A percentile compares a stretch with the other conserved stretches of the same genome.
Evolutionary conservation across 352 stramenopile species (phyloP).

Genomic region (Globisporangium iwayamae): DNA sequence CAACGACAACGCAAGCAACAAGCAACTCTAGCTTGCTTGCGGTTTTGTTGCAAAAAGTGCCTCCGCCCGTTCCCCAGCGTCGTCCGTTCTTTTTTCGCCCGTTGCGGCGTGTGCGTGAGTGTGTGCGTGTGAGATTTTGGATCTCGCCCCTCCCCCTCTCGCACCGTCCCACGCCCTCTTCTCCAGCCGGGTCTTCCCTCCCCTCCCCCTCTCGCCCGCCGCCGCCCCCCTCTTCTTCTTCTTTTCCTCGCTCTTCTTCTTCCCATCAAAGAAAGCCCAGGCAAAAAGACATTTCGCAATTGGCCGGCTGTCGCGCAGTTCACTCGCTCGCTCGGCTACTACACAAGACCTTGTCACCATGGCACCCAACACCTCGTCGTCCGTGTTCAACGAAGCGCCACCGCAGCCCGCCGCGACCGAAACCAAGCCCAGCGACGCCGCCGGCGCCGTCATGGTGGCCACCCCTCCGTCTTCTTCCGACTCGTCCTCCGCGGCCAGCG

Average conservation of each 20-base stretch:
- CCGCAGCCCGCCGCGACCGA: conserved; percentile 24
- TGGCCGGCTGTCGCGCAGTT: conserved; percentile 13
- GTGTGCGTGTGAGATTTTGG: conserved; percentile 6
- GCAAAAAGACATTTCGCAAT: conserved; percentile 18
- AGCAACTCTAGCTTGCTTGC: too few relatives aligned
- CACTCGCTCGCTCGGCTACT: too few relatives aligned
- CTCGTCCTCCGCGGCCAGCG: conserved; percentile 11
- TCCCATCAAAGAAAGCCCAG: not conserved
- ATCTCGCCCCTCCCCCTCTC: conserved; percentile 18
- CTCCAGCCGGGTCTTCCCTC: conserved; percentile 7
- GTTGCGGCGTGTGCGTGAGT: not conserved
- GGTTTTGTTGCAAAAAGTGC: not conserved
- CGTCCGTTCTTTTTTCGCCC: conserved; percentile 12
- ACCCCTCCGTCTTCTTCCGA: conserved; percentile 23
- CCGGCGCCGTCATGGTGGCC: conserved; percentile 32
- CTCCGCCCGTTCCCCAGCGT: not conserved
- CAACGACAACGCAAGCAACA: too few relatives aligned
- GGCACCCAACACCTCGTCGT: conserved; percentile 56
- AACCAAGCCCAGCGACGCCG: conserved; percentile 11
- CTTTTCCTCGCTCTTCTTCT: conserved; percentile 11
- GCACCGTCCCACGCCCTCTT: conserved; percentile 4
- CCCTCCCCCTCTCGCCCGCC: not conserved
- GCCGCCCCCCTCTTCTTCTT: conserved; percentile 13
- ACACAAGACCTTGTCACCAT: conserved; percentile 20
- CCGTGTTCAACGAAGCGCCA: conserved; percentile 56